These are phyloP conservation scores for Magnolia sinica DNA, from an alignment of 164 flowering plant genomes.

Conservation along the genomic window DNA sequence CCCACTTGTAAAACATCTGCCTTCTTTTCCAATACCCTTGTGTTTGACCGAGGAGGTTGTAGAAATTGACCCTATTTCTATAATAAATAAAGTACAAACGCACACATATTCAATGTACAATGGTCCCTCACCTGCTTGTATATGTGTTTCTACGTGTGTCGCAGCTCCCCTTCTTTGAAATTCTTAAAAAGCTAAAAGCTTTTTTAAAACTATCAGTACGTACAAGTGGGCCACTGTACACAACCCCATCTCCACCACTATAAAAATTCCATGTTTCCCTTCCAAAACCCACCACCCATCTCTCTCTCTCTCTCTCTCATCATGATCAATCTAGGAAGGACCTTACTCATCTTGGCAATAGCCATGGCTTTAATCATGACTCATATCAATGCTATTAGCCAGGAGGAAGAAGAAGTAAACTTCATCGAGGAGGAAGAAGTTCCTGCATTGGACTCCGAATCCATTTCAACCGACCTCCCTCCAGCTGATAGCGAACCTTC, in stretches of 20 bases:
- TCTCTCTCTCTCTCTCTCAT: background rate
- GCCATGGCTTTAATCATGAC: background rate
- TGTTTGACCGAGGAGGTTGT: background rate
- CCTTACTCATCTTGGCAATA: conserved; percentile 7
- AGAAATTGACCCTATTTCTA: background rate
- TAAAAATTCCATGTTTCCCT: background rate
- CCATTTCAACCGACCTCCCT: background rate
- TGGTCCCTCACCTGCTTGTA: background rate
- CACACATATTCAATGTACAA: background rate
- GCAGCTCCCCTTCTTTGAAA: background rate
- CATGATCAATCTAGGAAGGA: background rate
- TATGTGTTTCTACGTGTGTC: background rate
- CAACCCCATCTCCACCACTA: background rate
- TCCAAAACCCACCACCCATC: background rate
- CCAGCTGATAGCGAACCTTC: background rate
- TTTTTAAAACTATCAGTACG: background rate
- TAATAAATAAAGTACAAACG: background rate
- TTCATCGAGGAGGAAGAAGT: background rate
- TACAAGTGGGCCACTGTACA: background rate
- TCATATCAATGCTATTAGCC: background rate
- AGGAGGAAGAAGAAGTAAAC: conserved; percentile 3
- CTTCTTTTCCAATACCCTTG: background rate
- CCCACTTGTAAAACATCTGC: too few species aligned
- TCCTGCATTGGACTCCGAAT: background rate
- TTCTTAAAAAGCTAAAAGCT: background rate